Evolutionary conservation across 108 stramenopile genomes (phyloP).

Genomic region (Skeletonema costatum): DNA sequence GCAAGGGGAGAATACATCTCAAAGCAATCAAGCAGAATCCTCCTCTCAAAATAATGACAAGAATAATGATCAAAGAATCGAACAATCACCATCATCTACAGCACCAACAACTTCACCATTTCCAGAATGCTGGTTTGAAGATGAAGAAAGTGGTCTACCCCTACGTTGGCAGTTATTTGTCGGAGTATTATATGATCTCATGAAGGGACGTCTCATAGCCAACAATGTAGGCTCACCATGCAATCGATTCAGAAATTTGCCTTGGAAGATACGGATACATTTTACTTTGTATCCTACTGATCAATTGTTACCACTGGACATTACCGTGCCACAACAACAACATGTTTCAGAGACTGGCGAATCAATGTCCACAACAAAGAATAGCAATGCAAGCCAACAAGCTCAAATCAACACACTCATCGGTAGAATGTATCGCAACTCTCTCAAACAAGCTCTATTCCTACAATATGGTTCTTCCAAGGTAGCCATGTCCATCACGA

Average conservation of each 20-base stretch:
- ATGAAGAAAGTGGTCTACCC: constrained; percentile 63
- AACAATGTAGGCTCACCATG: not conserved
- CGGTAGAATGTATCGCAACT: constrained; percentile 65
- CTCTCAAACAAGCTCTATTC: constrained; percentile 83
- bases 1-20: not conserved
- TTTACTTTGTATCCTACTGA: constrained; percentile 71
- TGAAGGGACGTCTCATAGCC: constrained; percentile 21
- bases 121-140: constrained; percentile 87
- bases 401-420: constrained; percentile 36
- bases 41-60: not conserved
- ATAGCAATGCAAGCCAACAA: not conserved
- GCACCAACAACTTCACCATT: constrained; percentile 10
- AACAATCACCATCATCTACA: not conserved
- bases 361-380: not conserved
- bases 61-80: constrained; percentile 4
- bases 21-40: not conserved
- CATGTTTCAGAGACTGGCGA: constrained; percentile 1
- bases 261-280: constrained; percentile 83
- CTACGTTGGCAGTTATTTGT: constrained; percentile 83
- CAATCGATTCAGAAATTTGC: constrained; percentile 31
- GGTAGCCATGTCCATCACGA: constrained; percentile 72
- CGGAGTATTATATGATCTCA: constrained; percentile 75
- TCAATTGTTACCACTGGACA: constrained; percentile 63
- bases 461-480: constrained; percentile 65
- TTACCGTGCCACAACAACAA: not conserved